phyloP scores from a whole-genome alignment of 116 monocot species.

The Trichopus zeylanicus region DNA sequence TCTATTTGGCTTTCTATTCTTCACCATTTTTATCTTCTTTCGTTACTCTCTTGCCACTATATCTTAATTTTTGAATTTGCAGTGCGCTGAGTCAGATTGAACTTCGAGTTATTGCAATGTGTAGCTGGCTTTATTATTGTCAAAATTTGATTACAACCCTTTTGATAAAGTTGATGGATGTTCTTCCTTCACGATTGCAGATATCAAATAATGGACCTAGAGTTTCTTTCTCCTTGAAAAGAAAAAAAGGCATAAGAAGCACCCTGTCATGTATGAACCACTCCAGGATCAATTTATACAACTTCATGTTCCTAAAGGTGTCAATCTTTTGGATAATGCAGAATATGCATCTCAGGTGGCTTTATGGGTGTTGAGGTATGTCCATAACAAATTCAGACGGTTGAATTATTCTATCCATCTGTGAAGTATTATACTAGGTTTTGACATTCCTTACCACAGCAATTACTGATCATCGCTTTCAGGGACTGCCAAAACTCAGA shows the following conservation, averaged over 20 bases:
- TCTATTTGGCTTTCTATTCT: too few relatives aligned
- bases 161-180: background rate
- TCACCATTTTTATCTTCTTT: too few relatives aligned
- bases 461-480: background rate
- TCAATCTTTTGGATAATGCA: conserved; percentile 54
- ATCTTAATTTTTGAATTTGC: too few relatives aligned
- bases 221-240: conserved; percentile 47
- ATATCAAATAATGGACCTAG: conserved; percentile 76
- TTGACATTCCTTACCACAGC: background rate
- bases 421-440: background rate
- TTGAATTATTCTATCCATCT: background rate
- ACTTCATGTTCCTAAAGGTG: conserved; percentile 67
- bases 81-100: background rate
- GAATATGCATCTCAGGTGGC: conserved; percentile 90
- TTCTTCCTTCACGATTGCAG: conserved; percentile 22
- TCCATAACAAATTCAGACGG: background rate
- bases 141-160: background rate
- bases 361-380: conserved; percentile 93
- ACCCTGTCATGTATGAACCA: conserved; percentile 18
- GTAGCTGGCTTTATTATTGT: background rate
- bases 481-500: conserved; percentile 92
- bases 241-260: conserved; percentile 12
- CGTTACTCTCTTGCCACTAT: too few relatives aligned
- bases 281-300: conserved; percentile 23
- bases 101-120: background rate